Base-by-base conservation (phyloP, 2,329 filamentous ascomycete species). In the Boeremia lycopersici region DNA sequence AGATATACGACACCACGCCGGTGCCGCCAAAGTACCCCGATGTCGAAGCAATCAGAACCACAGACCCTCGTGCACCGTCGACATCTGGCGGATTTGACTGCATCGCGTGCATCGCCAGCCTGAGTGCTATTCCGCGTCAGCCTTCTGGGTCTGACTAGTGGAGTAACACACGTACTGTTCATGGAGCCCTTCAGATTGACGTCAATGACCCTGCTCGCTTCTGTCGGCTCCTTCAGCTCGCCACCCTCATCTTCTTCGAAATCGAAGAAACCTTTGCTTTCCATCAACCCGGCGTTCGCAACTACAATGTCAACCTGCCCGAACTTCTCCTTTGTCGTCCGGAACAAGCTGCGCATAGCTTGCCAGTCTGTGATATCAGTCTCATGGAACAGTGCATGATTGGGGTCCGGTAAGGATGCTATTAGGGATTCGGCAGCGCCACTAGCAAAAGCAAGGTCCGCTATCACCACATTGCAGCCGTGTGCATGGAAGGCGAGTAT, bases 131-230 rank as follows among this genome's bases (percentile, higher is more conserved):
- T 35, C 2, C 0, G 8, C 26, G 38, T 59, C 33, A 60, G 43
- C 34, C 31, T 19, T 25, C 7, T 3, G 1, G 7, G 0, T 13
- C 3, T 4, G 3, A 7, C 23, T 3, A 35, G 40, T 28, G 15
- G 10, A 10, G 23, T 2, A 19, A 26, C 13, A 15, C 4, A n/a
- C 5, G 23, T 64, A 79, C 78, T 79, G 53, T 79, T 80, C 62
- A 80, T 66, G 1, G 76, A 76, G 0, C 77, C 78, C 54, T 77
- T 79, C 4, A 79, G 39, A 63, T 80, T 79, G 3, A 79, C 70
- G 57, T 78, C 77, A 36, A 74, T 48, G 4, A 71, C 56, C 42
- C 59, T 60, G 38, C 63, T 60, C 6, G 65, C 59, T 29, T 67
- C 70, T 4, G 25, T 53, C 19, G 60, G 58, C 56, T 73, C 70